Base-by-base conservation (phyloP, 768 basidiomycete genomes). In the Coprinopsis strossmayeri region DNA sequence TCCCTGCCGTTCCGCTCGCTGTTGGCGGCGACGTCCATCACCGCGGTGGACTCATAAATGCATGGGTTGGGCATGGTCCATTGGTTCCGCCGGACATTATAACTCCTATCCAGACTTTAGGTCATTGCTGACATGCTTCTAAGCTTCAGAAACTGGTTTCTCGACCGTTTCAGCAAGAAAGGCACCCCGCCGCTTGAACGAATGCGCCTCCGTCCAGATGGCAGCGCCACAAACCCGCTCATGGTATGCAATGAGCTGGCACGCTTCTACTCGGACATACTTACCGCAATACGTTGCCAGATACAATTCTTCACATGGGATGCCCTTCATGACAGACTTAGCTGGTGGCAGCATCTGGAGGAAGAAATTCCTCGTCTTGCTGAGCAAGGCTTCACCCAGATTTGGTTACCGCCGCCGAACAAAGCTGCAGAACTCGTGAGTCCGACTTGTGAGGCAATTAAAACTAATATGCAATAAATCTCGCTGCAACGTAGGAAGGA, bases 241-340 rank as follows among this genome's bases (percentile, higher is more conserved):
- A 87, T 89, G 86, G 87, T 87, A 60, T 53, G 73, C 57, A 25
- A 28, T 32, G 30, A 15, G 30, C 9, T 32, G 9, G 30, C 15
- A 15, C 15, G 9, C 7, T 32, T 7, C 30, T 7, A 15, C 7
- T 7, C 15, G 30, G 30, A 15, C 15, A 32, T 32, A 32, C 15
- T 32, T 32, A 32, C 30, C 30, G 30, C n/a, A n/a, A n/a, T n/a
- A 32, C 30, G 7, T 32, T 32, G n/a, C 21, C 50, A 79, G 89
- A 64, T 91, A 24, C 89, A 91, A 63, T 91, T 89, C 64, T 91
- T 90, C 57, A 89, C 87, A 12, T 91, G 90, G 90, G 81, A 91
- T 45, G 66, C 77, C 25, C 63, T 65, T 23, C 73, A 77, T 55
- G 69, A 71, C 12, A 62, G 67, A 15, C 62, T 79, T 69, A 87